Conservation (phyloP, 768 basidiomycete genomes). For the Paxillus involutus region DNA sequence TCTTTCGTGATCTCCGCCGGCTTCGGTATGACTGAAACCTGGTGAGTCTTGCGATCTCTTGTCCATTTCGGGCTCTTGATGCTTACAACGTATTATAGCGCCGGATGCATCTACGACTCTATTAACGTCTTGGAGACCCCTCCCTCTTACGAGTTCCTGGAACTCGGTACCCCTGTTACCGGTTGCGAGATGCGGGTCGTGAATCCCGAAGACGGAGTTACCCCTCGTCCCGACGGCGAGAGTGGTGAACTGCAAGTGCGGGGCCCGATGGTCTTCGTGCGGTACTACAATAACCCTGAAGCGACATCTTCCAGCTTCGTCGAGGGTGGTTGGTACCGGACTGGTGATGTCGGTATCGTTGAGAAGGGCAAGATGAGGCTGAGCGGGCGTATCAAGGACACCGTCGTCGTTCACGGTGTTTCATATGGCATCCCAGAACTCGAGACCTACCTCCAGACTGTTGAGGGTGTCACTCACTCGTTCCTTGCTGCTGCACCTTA, state of each 20-base stretch:
- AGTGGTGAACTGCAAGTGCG: conserved; percentile 43
- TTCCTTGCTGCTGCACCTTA: conserved; percentile 36
- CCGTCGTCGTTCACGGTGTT: conserved; percentile 40
- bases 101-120: conserved; percentile 43
- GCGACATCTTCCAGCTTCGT: conserved; percentile 50
- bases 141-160: conserved; percentile 35
- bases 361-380: conserved; percentile 34
- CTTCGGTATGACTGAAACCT: conserved; percentile 47
- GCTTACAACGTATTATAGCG: conserved; percentile 11
- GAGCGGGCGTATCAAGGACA: conserved; percentile 40
- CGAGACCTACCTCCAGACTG: conserved; percentile 37
- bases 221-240: conserved; percentile 27
- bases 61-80: no score
- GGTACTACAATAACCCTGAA: conserved; percentile 48
- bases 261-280: conserved; percentile 38
- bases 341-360: conserved; percentile 53
- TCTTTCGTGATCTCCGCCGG: conserved; percentile 24
- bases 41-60: conserved; percentile 15
- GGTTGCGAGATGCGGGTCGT: conserved; percentile 39
- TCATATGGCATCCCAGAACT: conserved; percentile 36
- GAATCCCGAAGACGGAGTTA: conserved; percentile 25
- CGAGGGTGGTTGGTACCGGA: conserved; percentile 54
- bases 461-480: conserved; percentile 33
- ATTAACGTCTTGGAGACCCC: conserved; percentile 18
- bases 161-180: conserved; percentile 29